Conservation (phyloP, 2,329 filamentous ascomycete genomes). For the Harringtonia aguacate region DNA sequence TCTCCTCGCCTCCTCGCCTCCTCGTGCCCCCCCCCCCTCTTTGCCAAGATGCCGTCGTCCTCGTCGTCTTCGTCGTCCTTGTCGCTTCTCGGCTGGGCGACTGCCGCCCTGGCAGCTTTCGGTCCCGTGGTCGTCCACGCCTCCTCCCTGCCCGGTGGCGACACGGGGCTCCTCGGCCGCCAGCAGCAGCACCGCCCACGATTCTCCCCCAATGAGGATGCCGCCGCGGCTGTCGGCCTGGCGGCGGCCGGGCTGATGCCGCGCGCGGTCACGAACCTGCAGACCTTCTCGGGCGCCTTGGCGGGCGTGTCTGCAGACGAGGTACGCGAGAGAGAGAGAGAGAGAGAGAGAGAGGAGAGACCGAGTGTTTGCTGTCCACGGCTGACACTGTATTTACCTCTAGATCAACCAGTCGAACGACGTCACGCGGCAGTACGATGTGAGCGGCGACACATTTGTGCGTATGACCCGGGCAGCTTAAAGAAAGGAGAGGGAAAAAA, state of each 20-base stretch:
- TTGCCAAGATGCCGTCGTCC: too few species aligned
- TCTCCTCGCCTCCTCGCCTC: too few species aligned
- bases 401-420: slow-evolving; percentile 30
- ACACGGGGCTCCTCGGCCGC: too few species aligned
- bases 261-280: slow-evolving; percentile 22
- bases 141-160: background rate
- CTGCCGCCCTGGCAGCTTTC: background rate
- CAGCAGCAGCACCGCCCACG: background rate
- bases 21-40: too few species aligned
- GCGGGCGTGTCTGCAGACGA: slow-evolving; percentile 25
- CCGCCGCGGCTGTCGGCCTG: slow-evolving; percentile 2
- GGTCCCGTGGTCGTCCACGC: slow-evolving; percentile 2
- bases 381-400: background rate
- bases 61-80: too few species aligned
- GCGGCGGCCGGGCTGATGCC: slow-evolving; percentile 2
- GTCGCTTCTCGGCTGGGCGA: slow-evolving; percentile 3
- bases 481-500: too few species aligned
- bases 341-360: background rate
- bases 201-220: background rate
- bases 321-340: slow-evolving; percentile 13
- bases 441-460: slow-evolving; percentile 34
- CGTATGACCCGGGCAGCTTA: slow-evolving; percentile 8
- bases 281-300: slow-evolving; percentile 28
- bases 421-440: slow-evolving; percentile 28
- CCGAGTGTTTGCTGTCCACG: background rate